These are phyloP conservation scores for Teunomyces pallodes DNA, from an alignment of 805 yeast genomes.

Conservation along the genomic window DNA sequence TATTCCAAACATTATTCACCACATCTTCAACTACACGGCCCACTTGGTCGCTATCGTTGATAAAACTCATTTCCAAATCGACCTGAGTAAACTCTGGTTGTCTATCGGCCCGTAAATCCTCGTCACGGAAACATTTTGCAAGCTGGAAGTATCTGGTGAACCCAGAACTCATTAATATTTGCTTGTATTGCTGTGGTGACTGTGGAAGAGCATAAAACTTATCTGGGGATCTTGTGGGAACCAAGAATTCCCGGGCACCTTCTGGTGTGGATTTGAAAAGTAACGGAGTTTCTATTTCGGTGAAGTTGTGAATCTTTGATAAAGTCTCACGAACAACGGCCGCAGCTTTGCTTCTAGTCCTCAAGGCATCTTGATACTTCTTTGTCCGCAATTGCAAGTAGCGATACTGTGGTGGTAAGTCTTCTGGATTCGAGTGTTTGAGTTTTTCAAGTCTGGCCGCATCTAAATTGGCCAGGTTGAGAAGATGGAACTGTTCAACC, in stretches of 20 bases:
- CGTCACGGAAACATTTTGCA: conserved; percentile 94
- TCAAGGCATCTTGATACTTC: conserved; percentile 53
- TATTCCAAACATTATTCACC: conserved; percentile 54
- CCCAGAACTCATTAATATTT: conserved; percentile 91
- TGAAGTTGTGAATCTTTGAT: conserved; percentile 45
- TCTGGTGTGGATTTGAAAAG: conserved; percentile 96
- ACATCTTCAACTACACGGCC: conserved; percentile 59
- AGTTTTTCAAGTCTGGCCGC: conserved; percentile 69
- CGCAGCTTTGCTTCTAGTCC: conserved; percentile 56
- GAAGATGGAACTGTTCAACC: conserved; percentile 47
- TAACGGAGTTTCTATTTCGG: conserved; percentile 89
- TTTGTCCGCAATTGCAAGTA: conserved; percentile 74
- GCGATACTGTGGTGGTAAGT: conserved; percentile 76
- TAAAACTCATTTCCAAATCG: conserved; percentile 92
- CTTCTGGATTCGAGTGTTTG: conserved; percentile 47
- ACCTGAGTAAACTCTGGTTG: conserved; percentile 98
- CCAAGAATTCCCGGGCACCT: conserved; percentile 94
- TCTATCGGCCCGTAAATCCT: conserved; percentile 89
- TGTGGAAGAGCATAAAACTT: conserved; percentile 89
- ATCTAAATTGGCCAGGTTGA: conserved; percentile 61
- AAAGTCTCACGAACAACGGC: conserved; percentile 43
- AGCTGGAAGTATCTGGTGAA: conserved; percentile 82
- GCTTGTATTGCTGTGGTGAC: conserved; percentile 97
- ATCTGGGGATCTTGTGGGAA: conserved; percentile 71
- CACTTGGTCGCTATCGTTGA: conserved; percentile 63